Evolutionary conservation across 352 stramenopile species (phyloP).

Genomic region (Globisporangium mamillatum): DNA sequence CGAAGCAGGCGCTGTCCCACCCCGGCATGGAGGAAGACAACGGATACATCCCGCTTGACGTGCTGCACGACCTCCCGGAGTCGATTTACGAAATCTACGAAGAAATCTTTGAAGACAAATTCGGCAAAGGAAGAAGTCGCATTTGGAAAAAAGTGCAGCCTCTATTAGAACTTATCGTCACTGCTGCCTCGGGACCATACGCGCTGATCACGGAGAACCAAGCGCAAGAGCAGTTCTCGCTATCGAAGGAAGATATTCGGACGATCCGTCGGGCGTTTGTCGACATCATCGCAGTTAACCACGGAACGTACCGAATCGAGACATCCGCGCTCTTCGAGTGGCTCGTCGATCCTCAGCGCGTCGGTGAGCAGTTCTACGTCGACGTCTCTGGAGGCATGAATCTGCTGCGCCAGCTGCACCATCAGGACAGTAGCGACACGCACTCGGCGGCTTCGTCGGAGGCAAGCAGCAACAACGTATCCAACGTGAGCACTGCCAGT

Average conservation of each 20-base stretch:
- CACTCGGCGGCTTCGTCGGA: conserved; percentile 22
- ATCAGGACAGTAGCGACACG: conserved; percentile 19
- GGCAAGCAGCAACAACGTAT: conserved; percentile 19
- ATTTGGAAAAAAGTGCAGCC: conserved; percentile 78
- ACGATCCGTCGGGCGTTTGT: conserved; percentile 73
- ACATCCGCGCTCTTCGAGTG: conserved; percentile 68
- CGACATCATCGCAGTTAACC: conserved; percentile 64
- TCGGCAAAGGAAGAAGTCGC: conserved; percentile 65
- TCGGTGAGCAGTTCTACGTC: conserved; percentile 65
- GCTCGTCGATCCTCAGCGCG: conserved; percentile 51
- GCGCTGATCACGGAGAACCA: conserved; percentile 67
- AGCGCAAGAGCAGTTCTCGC: conserved; percentile 52
- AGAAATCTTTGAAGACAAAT: conserved; percentile 88
- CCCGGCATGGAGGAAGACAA: conserved; percentile 55
- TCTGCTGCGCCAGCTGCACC: conserved; percentile 38
- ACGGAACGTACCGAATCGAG: conserved; percentile 71
- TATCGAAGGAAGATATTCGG: conserved; percentile 60
- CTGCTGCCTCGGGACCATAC: conserved; percentile 65
- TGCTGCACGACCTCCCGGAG: conserved; percentile 73
- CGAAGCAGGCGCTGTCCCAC: conserved; percentile 66
- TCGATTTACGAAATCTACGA: conserved; percentile 81
- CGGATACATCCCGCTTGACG: conserved; percentile 47
- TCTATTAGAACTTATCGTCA: conserved; percentile 68
- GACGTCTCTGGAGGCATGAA: conserved; percentile 45
- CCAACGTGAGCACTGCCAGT: conserved; percentile 20